These are phyloP conservation scores for Parastagonospora nodorum DNA, from an alignment of 2,329 filamentous ascomycete species.

Conservation along the genomic window DNA sequence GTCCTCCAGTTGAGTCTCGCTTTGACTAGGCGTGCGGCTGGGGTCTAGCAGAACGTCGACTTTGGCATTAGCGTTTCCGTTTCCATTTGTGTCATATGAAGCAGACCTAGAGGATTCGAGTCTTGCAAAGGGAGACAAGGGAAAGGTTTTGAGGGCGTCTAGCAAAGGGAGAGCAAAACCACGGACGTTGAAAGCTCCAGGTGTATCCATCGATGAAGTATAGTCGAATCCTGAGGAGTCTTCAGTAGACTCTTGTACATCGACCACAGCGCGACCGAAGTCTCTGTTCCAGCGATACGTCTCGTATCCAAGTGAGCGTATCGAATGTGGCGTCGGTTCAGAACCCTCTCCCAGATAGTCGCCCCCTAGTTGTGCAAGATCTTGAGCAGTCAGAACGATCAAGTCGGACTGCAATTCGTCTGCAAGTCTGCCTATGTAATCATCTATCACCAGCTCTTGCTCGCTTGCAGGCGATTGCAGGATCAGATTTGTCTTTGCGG, in stretches of 20 bases:
- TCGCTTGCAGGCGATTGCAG: conserved; percentile 64
- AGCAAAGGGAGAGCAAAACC: no score
- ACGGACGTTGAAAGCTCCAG: no score
- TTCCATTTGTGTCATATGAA: conserved; percentile 7
- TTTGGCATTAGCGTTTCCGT: conserved; percentile 7
- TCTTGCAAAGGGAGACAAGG: no score
- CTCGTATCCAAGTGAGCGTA: conserved; percentile 60
- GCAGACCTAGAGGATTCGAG: not conserved
- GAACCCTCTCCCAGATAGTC: conserved; percentile 69
- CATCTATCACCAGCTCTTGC: conserved; percentile 60
- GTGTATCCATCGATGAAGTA: conserved; percentile 11
- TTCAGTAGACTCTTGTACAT: conserved; percentile 29
- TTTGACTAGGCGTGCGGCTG: conserved; percentile 25
- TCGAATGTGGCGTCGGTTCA: conserved; percentile 53
- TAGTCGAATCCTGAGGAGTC: conserved; percentile 47
- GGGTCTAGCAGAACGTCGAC: not conserved
- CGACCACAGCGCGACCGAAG: conserved; percentile 28
- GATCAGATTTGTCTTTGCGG: conserved; percentile 61
- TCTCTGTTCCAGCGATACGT: conserved; percentile 52
- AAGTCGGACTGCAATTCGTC: conserved; percentile 67
- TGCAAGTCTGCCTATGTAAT: conserved; percentile 68
- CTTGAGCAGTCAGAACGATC: conserved; percentile 69
- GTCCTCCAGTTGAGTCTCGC: conserved; percentile 43
- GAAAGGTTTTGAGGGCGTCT: no score
- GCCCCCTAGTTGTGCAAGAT: conserved; percentile 71